phyloP scores from a whole-genome alignment of 2,329 filamentous ascomycete species.

The Fusarium avenaceum region DNA sequence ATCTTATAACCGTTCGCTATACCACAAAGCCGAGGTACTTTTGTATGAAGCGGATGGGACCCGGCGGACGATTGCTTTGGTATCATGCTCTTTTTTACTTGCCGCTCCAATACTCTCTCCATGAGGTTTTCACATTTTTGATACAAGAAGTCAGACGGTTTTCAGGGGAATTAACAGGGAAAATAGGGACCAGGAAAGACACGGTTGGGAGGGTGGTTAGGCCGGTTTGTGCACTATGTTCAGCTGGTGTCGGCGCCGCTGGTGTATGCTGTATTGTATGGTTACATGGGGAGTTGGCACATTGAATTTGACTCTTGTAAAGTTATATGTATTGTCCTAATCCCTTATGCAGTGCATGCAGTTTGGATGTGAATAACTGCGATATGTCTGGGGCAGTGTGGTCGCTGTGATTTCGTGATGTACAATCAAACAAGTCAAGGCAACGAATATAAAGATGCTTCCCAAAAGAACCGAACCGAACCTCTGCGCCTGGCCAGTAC shows the following conservation, averaged over 20 bases:
- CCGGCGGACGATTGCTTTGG: conserved; percentile 6
- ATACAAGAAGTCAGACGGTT: conserved; percentile 21
- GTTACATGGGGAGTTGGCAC: conserved; percentile 41
- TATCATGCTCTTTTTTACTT: conserved; percentile 7
- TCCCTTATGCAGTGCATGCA: neutral
- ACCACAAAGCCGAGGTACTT: conserved; percentile 12
- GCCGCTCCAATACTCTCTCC: conserved; percentile 13
- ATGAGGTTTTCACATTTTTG: conserved; percentile 26
- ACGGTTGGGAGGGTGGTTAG: conserved; percentile 20
- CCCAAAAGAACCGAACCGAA: conserved; percentile 1
- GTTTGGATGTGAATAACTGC: neutral
- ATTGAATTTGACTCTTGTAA: conserved; percentile 33
- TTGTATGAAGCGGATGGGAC: conserved; percentile 3
- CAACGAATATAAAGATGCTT: neutral
- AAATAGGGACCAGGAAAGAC: conserved; percentile 15
- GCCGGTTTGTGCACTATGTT: conserved; percentile 19
- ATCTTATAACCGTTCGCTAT: conserved; percentile 14
- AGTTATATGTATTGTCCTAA: neutral
- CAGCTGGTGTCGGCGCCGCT: conserved; percentile 41
- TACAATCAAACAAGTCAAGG: conserved; percentile 11
- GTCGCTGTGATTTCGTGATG: conserved; percentile 5
- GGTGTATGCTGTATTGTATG: conserved; percentile 46
- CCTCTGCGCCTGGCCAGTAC: neutral
- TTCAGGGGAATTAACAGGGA: conserved; percentile 24
- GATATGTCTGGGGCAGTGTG: neutral